Percentiles rank a stretch among this genome's conserved stretches.
Conservation (phyloP, 306 rosid genomes). For the Cucumis sativus region DNA sequence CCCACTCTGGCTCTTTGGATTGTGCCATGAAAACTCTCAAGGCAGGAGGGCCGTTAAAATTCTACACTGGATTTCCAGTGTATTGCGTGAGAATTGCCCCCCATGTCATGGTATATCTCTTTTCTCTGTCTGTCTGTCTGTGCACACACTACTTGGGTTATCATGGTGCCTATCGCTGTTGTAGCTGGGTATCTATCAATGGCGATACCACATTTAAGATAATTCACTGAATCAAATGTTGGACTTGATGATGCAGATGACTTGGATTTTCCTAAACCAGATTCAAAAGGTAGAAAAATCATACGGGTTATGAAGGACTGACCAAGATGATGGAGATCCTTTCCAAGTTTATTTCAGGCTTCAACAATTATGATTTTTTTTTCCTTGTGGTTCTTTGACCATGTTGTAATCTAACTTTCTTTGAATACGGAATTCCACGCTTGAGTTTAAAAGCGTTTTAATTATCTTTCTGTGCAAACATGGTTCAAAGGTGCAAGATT, state of each 20-base stretch:
- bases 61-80: slow-evolving; percentile 55
- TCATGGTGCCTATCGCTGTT: not conserved
- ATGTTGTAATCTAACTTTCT: not conserved
- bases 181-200: not conserved
- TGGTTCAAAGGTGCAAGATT: not conserved
- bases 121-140: not conserved
- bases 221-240: not conserved
- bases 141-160: not conserved
- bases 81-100: slow-evolving; percentile 45
- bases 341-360: not conserved
- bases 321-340: not conserved
- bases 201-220: not conserved
- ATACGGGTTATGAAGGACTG: slow-evolving; percentile 19
- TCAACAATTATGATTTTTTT: not conserved
- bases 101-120: slow-evolving; percentile 43
- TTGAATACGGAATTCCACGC: not conserved
- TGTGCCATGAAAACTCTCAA: slow-evolving; percentile 47
- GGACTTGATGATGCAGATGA: slow-evolving; percentile 57
- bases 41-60: slow-evolving; percentile 45
- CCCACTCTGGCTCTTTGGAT: slow-evolving; percentile 66
- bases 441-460: not conserved
- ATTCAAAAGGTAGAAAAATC: slow-evolving; percentile 57
- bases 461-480: not conserved
- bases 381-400: not conserved
- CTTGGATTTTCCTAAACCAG: slow-evolving; percentile 94